Evolutionary conservation across 2,329 filamentous ascomycete genomes (phyloP).

Genomic region (Talaromyces piceae): DNA sequence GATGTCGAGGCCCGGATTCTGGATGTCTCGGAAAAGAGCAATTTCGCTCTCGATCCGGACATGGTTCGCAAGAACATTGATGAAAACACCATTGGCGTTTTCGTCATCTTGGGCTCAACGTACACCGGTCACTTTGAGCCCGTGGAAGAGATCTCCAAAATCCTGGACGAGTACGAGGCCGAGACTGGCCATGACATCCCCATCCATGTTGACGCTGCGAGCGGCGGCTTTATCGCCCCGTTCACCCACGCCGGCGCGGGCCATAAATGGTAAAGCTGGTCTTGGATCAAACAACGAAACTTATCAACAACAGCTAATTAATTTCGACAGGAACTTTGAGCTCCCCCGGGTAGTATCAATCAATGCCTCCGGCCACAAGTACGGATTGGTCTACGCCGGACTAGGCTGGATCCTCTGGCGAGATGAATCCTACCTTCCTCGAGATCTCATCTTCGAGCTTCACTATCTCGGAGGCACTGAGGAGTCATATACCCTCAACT

Average conservation of each 20-base stretch:
- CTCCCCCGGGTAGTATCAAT: conserved; percentile 44
- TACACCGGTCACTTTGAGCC: conserved; percentile 70
- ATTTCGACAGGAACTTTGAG: conserved; percentile 22
- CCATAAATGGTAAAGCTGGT: conserved; percentile 45
- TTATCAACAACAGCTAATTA: neutral
- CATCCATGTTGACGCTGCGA: conserved; percentile 46
- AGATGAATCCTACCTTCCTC: conserved; percentile 57
- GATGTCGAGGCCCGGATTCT: conserved; percentile 62
- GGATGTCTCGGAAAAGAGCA: conserved; percentile 54
- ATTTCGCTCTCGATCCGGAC: conserved; percentile 56
- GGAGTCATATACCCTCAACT: conserved; percentile 64
- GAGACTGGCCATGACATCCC: conserved; percentile 58
- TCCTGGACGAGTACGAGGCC: conserved; percentile 56
- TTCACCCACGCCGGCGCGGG: conserved; percentile 31
- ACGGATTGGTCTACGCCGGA: conserved; percentile 56
- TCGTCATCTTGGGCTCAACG: conserved; percentile 63
- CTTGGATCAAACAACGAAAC: neutral
- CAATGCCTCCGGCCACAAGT: conserved; percentile 48
- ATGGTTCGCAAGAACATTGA: conserved; percentile 61
- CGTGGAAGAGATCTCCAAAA: conserved; percentile 58
- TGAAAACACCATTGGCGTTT: conserved; percentile 71
- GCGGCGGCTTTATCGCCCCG: conserved; percentile 37
- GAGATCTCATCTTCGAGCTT: conserved; percentile 63
- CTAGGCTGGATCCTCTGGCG: conserved; percentile 66
- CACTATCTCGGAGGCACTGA: conserved; percentile 67